Evolutionary conservation across 2,329 filamentous ascomycete genomes (phyloP).

Genomic region (Penicillium sp.): DNA sequence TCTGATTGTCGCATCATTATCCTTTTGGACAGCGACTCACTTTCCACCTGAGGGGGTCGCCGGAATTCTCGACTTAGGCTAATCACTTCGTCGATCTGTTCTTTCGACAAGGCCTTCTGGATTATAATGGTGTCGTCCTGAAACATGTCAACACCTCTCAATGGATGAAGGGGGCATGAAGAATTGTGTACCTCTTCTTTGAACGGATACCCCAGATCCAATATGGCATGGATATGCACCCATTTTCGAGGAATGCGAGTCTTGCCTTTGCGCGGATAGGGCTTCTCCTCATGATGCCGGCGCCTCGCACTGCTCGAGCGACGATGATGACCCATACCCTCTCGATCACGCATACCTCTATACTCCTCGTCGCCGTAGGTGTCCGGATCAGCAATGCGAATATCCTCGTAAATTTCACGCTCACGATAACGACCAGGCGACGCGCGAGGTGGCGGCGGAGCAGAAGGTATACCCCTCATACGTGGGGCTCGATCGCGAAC

Average conservation of each 20-base stretch:
- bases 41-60: slow-evolving; percentile 28
- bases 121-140: slow-evolving; percentile 82
- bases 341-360: slow-evolving; percentile 63
- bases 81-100: slow-evolving; percentile 88
- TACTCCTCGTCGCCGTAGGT: slow-evolving; percentile 71
- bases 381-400: slow-evolving; percentile 65
- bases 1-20: neutral
- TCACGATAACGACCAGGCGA: slow-evolving; percentile 61
- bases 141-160: neutral
- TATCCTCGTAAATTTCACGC: slow-evolving; percentile 62
- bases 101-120: slow-evolving; percentile 78
- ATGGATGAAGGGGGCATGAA: neutral
- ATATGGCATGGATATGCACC: slow-evolving; percentile 75
- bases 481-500: slow-evolving; percentile 44
- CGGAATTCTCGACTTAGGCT: slow-evolving; percentile 68
- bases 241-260: slow-evolving; percentile 80
- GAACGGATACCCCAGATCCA: slow-evolving; percentile 82
- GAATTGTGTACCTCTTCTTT: slow-evolving; percentile 69
- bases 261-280: slow-evolving; percentile 79
- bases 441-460: slow-evolving; percentile 48
- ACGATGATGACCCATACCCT: slow-evolving; percentile 50
- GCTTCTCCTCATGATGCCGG: slow-evolving; percentile 36
- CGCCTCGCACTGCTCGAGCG: slow-evolving; percentile 44
- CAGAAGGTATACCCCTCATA: slow-evolving; percentile 53
- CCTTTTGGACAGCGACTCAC: slow-evolving; percentile 24